Conservation (phyloP, 345 rosid species). For the Pugionium dolabratum region DNA sequence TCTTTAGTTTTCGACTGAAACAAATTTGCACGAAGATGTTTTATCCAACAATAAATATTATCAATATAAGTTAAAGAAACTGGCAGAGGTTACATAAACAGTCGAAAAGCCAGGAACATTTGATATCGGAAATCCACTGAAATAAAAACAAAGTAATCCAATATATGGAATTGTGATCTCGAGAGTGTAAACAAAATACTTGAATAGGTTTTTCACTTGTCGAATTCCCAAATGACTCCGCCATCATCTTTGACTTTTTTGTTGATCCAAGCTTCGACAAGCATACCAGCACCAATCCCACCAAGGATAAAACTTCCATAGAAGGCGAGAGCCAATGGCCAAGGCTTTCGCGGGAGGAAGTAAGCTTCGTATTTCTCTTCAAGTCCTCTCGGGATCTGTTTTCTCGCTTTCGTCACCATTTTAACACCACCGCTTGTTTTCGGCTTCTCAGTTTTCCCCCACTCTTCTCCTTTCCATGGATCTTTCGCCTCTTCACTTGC, state of each 20-base stretch:
- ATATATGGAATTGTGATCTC: neutral
- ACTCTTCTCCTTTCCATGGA: slow-evolving; percentile 86
- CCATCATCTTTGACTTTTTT: slow-evolving; percentile 65
- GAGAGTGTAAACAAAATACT: neutral
- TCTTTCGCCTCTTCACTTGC: slow-evolving; percentile 65
- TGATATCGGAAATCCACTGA: too few relatives aligned
- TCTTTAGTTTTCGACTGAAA: too few relatives aligned
- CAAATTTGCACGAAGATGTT: too few relatives aligned
- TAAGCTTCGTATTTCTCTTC: slow-evolving; percentile 87
- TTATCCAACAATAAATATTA: too few relatives aligned
- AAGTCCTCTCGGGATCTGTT: slow-evolving; percentile 75
- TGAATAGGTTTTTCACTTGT: slow-evolving; percentile 20
- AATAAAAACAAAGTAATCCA: neutral
- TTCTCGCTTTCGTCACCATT: slow-evolving; percentile 48
- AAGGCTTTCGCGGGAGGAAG: slow-evolving; percentile 76
- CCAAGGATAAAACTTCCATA: slow-evolving; percentile 81
- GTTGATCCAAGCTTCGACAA: slow-evolving; percentile 83
- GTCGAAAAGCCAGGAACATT: too few relatives aligned
- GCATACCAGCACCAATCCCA: slow-evolving; percentile 90
- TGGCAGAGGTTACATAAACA: too few relatives aligned
- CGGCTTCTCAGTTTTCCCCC: slow-evolving; percentile 71
- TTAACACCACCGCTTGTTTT: slow-evolving; percentile 55
- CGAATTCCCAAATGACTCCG: slow-evolving; percentile 43
- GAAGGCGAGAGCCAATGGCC: slow-evolving; percentile 60
- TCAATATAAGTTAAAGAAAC: too few relatives aligned